Conservation (phyloP, 345 rosid species). For the Populus pruinosa region DNA sequence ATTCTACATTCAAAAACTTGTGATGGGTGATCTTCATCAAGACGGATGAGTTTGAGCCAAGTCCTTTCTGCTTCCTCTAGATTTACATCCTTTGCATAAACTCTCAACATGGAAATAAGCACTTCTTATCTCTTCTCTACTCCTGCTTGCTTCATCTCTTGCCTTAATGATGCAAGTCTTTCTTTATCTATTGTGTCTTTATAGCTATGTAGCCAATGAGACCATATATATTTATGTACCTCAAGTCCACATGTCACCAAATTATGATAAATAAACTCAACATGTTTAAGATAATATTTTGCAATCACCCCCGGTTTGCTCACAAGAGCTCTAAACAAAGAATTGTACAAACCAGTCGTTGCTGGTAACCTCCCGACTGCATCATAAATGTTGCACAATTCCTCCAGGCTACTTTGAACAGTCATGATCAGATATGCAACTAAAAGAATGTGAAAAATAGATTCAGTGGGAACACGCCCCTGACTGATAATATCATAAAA, state of each 20-base stretch:
- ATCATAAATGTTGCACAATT: constrained; percentile 85
- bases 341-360: constrained; percentile 67
- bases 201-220: constrained; percentile 83
- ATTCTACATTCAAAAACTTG: constrained; percentile 74
- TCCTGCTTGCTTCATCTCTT: constrained; percentile 63
- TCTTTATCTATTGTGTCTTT: constrained; percentile 60
- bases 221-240: constrained; percentile 69
- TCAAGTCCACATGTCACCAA: constrained; percentile 61
- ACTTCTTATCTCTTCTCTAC: constrained; percentile 59
- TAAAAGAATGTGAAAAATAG: constrained; percentile 74
- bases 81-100: constrained; percentile 62
- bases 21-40: constrained; percentile 45
- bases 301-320: constrained; percentile 51
- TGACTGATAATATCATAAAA: constrained; percentile 79
- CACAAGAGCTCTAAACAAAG: constrained; percentile 70
- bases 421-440: constrained; percentile 77
- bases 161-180: constrained; percentile 49
- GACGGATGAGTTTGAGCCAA: constrained; percentile 51
- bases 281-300: constrained; percentile 66
- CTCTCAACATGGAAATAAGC: constrained; percentile 66
- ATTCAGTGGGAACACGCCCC: constrained; percentile 86
- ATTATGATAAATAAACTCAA: constrained; percentile 80
- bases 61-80: constrained; percentile 61
- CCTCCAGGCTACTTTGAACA: constrained; percentile 62
- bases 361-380: constrained; percentile 82